Conservation (phyloP, 441 rosid genomes). For the Hura crepitans region DNA sequence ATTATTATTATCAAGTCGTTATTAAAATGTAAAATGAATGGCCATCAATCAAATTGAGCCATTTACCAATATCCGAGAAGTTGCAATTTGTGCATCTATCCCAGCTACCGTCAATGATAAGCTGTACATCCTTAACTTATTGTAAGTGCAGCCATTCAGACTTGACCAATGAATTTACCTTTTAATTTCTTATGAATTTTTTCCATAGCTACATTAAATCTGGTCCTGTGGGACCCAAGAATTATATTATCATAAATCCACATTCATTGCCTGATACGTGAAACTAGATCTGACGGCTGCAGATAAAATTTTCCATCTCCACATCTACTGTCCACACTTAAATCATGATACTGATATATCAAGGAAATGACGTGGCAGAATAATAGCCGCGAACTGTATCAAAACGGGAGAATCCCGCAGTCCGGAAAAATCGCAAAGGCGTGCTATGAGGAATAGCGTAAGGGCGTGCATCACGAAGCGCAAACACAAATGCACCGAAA, state of each 20-base stretch:
- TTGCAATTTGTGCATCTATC: too few relatives aligned
- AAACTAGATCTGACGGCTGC: background rate
- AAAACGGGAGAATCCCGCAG: background rate
- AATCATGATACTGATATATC: background rate
- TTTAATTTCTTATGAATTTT: background rate
- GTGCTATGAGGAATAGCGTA: constrained; percentile 3
- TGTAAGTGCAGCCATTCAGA: too few relatives aligned
- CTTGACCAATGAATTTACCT: too few relatives aligned
- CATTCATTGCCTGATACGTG: too few relatives aligned
- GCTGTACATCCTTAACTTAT: too few relatives aligned
- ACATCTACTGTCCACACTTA: background rate
- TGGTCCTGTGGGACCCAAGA: background rate
- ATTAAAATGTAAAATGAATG: too few relatives aligned
- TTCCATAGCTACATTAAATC: background rate
- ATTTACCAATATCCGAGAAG: too few relatives aligned
- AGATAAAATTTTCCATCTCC: background rate
- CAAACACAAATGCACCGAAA: constrained; percentile 37
- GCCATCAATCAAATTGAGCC: too few relatives aligned
- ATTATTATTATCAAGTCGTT: too few relatives aligned
- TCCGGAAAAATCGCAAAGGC: background rate
- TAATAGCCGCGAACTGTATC: background rate
- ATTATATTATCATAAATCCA: background rate
- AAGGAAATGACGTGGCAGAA: constrained; percentile 13
- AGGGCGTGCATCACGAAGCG: constrained; percentile 31
- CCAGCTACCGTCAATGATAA: too few relatives aligned